Conservation (phyloP, 805 yeast genomes). For the Lipomyces chichibuensis region DNA sequence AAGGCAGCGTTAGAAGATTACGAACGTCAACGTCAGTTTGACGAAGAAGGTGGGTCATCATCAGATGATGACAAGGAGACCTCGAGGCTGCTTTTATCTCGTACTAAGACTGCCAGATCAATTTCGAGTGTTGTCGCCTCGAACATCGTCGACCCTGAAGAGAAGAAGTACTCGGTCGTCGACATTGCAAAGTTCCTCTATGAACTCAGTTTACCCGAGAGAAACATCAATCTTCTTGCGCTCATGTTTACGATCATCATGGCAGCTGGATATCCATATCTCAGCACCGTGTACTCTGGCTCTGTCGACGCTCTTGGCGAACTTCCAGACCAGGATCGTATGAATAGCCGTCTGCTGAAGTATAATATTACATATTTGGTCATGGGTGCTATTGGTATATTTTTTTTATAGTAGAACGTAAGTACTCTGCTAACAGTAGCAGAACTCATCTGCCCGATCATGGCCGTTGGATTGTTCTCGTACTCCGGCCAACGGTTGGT, state of each 20-base stretch:
- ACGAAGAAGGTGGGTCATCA: not conserved
- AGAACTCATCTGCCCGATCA: conserved; percentile 21
- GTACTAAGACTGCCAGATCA: conserved; percentile 23
- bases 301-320: conserved; percentile 19
- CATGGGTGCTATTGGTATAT: conserved; percentile 34
- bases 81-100: conserved; percentile 21
- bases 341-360: conserved; percentile 46
- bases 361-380: conserved; percentile 47
- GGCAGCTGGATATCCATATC: conserved; percentile 34
- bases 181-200: conserved; percentile 17
- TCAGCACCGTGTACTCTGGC: conserved; percentile 18
- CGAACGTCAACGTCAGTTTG: not conserved
- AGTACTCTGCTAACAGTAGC: conserved; percentile 16
- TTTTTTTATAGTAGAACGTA: conserved; percentile 44
- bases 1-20: not conserved
- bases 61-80: not conserved
- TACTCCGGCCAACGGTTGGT: conserved; percentile 34
- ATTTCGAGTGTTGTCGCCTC: conserved; percentile 22
- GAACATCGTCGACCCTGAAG: not conserved
- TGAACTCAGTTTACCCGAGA: conserved; percentile 18
- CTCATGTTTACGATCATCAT: conserved; percentile 23
- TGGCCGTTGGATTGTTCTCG: conserved; percentile 30
- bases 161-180: conserved; percentile 13
- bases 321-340: conserved; percentile 24
- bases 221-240: conserved; percentile 20